phyloP scores from a whole-genome alignment of 352 stramenopile species.

The Pythium phragmiticola region DNA sequence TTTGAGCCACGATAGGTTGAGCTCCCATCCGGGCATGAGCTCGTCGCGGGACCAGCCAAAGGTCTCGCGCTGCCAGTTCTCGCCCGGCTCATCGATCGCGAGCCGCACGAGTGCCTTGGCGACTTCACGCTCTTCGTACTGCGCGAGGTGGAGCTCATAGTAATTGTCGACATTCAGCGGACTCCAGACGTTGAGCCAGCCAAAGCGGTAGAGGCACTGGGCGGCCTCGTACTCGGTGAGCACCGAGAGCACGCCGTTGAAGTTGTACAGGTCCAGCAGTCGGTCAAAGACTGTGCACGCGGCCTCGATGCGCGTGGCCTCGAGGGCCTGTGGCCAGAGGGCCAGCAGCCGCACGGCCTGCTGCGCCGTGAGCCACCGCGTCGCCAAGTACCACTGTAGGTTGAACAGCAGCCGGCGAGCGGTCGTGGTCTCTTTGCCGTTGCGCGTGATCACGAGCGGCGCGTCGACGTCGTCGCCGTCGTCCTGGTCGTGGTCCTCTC shows the following conservation, averaged over 20 bases:
- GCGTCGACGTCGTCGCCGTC: constrained; percentile 14
- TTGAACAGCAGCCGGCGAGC: constrained; percentile 62
- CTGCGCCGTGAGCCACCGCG: constrained; percentile 63
- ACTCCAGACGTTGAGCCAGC: constrained; percentile 74
- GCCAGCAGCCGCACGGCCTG: constrained; percentile 53
- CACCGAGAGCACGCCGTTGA: constrained; percentile 54
- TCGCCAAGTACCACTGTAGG: constrained; percentile 69
- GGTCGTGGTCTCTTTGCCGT: constrained; percentile 47
- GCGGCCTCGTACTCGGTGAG: constrained; percentile 55
- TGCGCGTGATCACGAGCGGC: constrained; percentile 31
- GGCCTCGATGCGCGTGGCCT: constrained; percentile 50
- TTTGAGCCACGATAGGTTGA: constrained; percentile 81
- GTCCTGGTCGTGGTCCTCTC: not conserved
- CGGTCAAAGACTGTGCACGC: constrained; percentile 71
- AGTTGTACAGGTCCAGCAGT: constrained; percentile 69
- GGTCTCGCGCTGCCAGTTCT: constrained; percentile 79
- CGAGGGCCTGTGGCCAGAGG: constrained; percentile 50
- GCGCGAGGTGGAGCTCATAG: constrained; percentile 67
- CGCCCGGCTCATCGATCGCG: constrained; percentile 75
- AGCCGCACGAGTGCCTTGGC: constrained; percentile 70
- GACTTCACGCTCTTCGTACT: constrained; percentile 74
- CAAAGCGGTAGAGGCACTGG: constrained; percentile 62
- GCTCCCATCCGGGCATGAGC: constrained; percentile 75
- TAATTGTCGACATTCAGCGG: constrained; percentile 72
- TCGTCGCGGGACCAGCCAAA: constrained; percentile 81